Evolutionary conservation across 352 stramenopile species (phyloP).

Genomic region (Pythium diclinum): DNA sequence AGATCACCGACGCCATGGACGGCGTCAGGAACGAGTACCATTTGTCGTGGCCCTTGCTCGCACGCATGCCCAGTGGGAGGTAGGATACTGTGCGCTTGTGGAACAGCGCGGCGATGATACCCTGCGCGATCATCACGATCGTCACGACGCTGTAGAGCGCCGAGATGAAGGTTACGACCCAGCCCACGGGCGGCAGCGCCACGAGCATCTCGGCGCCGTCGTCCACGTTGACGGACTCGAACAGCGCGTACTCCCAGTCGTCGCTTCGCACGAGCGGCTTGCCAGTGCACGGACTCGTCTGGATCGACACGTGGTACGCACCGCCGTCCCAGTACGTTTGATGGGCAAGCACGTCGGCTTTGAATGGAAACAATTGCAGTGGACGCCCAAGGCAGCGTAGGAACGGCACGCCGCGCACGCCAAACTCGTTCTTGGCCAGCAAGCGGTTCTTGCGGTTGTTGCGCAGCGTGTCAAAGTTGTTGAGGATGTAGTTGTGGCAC

Average conservation of each 20-base stretch:
- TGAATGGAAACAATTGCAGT: slow-evolving; percentile 35
- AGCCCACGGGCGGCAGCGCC: slow-evolving; percentile 36
- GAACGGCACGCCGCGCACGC: slow-evolving; percentile 38
- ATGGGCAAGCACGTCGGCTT: slow-evolving; percentile 53
- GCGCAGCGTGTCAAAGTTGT: slow-evolving; percentile 39
- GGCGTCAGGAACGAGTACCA: slow-evolving; percentile 37
- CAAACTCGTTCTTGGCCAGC: slow-evolving; percentile 35
- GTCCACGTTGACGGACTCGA: slow-evolving; percentile 35
- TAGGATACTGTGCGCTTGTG: slow-evolving; percentile 38
- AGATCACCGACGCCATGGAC: slow-evolving; percentile 37
- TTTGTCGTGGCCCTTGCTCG: slow-evolving; percentile 21
- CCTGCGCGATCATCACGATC: slow-evolving; percentile 36
- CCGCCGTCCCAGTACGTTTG: slow-evolving; percentile 49
- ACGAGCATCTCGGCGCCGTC: slow-evolving; percentile 39
- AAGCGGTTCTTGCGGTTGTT: slow-evolving; percentile 33
- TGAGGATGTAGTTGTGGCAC: slow-evolving; percentile 44
- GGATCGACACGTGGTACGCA: slow-evolving; percentile 41
- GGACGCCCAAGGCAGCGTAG: slow-evolving; percentile 43
- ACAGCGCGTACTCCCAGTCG: slow-evolving; percentile 41
- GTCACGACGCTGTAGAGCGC: slow-evolving; percentile 43
- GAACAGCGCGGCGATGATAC: slow-evolving; percentile 39
- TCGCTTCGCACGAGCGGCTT: slow-evolving; percentile 32
- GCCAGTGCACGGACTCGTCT: slow-evolving; percentile 44
- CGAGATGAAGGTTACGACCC: slow-evolving; percentile 35
- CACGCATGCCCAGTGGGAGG: slow-evolving; percentile 34